A percentile compares a stretch with the other conserved stretches of the same genome.
phyloP scores from a whole-genome alignment of 345 rosid species.

The Physaria fendleri region DNA sequence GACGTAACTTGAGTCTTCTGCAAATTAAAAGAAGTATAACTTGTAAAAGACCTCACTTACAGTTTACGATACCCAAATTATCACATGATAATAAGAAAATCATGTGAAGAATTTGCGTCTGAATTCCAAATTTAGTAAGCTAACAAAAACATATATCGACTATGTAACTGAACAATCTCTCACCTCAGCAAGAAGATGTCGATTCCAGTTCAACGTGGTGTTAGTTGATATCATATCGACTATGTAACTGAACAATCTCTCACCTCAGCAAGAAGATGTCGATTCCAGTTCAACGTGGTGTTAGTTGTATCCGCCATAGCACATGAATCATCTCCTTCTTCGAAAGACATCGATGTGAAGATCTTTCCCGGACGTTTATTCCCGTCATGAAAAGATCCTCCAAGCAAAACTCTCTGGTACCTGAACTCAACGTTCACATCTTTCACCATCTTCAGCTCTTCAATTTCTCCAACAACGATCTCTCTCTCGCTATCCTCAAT shows the following conservation, averaged over 20 bases:
- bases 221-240: no score
- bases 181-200: no score
- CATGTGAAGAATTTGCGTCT: no score
- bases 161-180: no score
- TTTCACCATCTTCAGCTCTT: constrained; percentile 53
- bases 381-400: constrained; percentile 50
- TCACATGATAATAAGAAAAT: not conserved
- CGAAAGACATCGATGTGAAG: constrained; percentile 79
- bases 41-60: constrained; percentile 5
- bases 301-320: constrained; percentile 40
- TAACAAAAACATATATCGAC: no score
- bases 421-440: constrained; percentile 67
- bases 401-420: constrained; percentile 63
- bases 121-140: no score
- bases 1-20: constrained; percentile 93
- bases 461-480: constrained; percentile 50
- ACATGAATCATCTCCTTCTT: constrained; percentile 37
- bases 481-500: constrained; percentile 48
- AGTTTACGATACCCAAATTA: not conserved
- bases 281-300: constrained; percentile 62
- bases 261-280: constrained; percentile 74
- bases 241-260: not conserved
- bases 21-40: constrained; percentile 9
- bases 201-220: no score
- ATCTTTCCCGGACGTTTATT: constrained; percentile 85